These are phyloP conservation scores for Tremella mesenterica DNA, from an alignment of 768 basidiomycete genomes.

Conservation along the genomic window DNA sequence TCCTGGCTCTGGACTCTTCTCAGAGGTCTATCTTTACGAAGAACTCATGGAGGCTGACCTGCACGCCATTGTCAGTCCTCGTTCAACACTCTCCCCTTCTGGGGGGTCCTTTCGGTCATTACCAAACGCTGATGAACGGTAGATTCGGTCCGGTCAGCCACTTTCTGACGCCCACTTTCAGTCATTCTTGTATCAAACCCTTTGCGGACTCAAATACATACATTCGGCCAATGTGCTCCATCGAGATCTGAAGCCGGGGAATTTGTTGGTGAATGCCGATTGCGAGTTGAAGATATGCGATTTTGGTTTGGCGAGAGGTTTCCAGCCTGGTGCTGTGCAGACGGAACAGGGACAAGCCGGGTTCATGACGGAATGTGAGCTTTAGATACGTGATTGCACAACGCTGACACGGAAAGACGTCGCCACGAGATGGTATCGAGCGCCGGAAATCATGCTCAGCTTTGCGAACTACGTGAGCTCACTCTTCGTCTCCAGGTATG, in stretches of 20 bases:
- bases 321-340: slow-evolving; percentile 64
- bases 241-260: slow-evolving; percentile 86
- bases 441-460: slow-evolving; percentile 97
- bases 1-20: slow-evolving; percentile 66
- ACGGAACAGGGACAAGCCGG: slow-evolving; percentile 52
- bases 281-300: slow-evolving; percentile 78
- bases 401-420: slow-evolving; percentile 46
- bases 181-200: slow-evolving; percentile 94
- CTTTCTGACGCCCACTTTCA: slow-evolving; percentile 50
- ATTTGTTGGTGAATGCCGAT: slow-evolving; percentile 93
- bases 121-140: slow-evolving; percentile 5
- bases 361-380: slow-evolving; percentile 94
- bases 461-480: slow-evolving; percentile 51
- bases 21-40: slow-evolving; percentile 86
- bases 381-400: neutral
- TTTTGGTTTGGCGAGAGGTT: slow-evolving; percentile 91
- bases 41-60: slow-evolving; percentile 99
- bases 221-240: slow-evolving; percentile 97
- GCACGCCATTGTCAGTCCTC: slow-evolving; percentile 75
- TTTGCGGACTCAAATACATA: slow-evolving; percentile 95
- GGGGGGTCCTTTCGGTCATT: neutral
- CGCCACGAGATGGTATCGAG: slow-evolving; percentile 97
- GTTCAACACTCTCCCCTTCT: too few species aligned
- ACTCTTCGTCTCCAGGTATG: neutral
- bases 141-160: slow-evolving; percentile 49